Base-by-base conservation (phyloP, 306 rosid species). In the Psophocarpus tetragonolobus region DNA sequence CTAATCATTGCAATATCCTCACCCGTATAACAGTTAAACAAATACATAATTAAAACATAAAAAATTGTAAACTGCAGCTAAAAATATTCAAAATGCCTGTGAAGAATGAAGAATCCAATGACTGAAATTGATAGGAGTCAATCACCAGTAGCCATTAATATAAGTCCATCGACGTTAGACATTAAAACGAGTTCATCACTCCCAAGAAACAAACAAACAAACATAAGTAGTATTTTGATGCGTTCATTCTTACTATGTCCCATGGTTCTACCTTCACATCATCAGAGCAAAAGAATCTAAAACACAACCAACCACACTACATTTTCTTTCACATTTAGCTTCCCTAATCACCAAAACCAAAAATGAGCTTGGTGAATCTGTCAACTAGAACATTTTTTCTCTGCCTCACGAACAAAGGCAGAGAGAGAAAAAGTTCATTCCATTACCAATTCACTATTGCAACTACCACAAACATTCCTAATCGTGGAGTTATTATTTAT, bases 321-420 rank as follows among this genome's bases (percentile, higher is more conserved):
- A 48, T 48, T 48, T 39, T 54, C 73, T 63, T 63, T 63, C 14
- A 50, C 56, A 48, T 38, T 82, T 13, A 38, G 68, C 66, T 48
- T 11, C 38, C 53, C 21, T 61, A 63, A 70, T 24, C 9, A 70
- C 23, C n/a, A 32, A 15, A 20, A 0, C 58, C 62, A 21, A 61
- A 17, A 35, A 29, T 15, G 7, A 67, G 35, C 71, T 35, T 4
- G 51, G 18, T 38, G 30, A 81, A 75, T 17, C 17, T 38, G 39
- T 38, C 61, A 35, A 41, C 57, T 47, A 45, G 41, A 62, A 56
- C 13, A 58, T n/a, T 51, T 60, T 60, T 60, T 30, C 66, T 58
- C 74, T 15, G 74, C 58, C 72, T 51, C 69, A 6, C 44, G 9
- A 82, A 2, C 51, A 70, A 15, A 68, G 53, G 20, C 54, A 51